Evolutionary conservation across 345 rosid species (phyloP).

Genomic region (Carallia brachiata): DNA sequence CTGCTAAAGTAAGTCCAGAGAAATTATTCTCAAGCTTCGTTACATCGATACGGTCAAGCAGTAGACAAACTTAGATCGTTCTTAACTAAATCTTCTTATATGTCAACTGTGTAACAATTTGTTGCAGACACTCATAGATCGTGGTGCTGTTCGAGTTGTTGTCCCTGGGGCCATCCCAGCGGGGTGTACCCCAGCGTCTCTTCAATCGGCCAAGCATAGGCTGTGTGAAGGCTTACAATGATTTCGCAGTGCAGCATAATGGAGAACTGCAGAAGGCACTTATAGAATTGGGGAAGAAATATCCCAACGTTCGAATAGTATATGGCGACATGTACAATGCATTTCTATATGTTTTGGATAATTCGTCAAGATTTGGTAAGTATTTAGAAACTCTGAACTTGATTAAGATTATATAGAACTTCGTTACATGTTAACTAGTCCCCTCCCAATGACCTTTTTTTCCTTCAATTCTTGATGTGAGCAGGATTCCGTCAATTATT

Average conservation of each 20-base stretch:
- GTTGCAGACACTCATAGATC: not conserved
- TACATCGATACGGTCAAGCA: too few relatives aligned
- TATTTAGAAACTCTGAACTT: too few relatives aligned
- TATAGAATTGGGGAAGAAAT: not conserved
- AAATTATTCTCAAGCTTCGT: not conserved
- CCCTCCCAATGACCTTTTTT: not conserved
- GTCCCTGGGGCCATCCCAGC: constrained; percentile 3
- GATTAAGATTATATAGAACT: too few relatives aligned
- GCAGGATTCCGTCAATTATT: not conserved
- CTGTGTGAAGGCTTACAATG: constrained; percentile 5
- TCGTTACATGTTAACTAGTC: not conserved
- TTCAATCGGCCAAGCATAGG: not conserved
- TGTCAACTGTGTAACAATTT: too few relatives aligned
- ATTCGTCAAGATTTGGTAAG: constrained; percentile 10
- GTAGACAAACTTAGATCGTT: too few relatives aligned
- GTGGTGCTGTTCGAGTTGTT: not conserved
- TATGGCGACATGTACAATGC: constrained; percentile 3
- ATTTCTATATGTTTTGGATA: not conserved
- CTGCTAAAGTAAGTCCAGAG: not conserved
- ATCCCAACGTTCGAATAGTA: not conserved
- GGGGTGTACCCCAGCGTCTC: not conserved
- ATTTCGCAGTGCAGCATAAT: not conserved
- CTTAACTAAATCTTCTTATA: too few relatives aligned
- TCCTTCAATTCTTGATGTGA: not conserved
- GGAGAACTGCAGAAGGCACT: not conserved